Evolutionary conservation across 495 filamentous ascomycete species (phyloP).

Genomic region (Acidiella bohemica): DNA sequence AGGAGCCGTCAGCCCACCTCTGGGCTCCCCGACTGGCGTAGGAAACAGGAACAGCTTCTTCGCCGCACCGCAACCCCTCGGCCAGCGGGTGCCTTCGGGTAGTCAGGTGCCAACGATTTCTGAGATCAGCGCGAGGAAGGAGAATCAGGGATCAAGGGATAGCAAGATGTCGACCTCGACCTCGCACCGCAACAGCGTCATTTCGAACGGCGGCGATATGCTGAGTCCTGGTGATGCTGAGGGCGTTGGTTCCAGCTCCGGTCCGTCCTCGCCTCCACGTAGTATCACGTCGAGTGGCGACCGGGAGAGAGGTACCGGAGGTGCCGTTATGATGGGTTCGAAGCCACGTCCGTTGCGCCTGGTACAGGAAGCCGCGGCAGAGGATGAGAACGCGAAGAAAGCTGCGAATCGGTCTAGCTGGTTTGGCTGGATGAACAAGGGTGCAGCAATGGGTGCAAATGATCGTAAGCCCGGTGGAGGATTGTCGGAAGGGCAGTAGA

Average conservation of each 20-base stretch:
- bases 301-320: slow-evolving; percentile 2
- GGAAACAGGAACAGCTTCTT: slow-evolving; percentile 41
- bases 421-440: slow-evolving; percentile 43
- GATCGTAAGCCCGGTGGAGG: no score
- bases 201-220: neutral
- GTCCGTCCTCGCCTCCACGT: slow-evolving; percentile 16
- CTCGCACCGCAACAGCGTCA: slow-evolving; percentile 2
- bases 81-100: slow-evolving; percentile 15
- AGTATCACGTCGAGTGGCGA: slow-evolving; percentile 8
- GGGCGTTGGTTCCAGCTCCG: neutral
- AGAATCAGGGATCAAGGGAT: slow-evolving; percentile 6
- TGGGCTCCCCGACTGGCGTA: slow-evolving; percentile 36
- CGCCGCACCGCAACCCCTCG: slow-evolving; percentile 29
- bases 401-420: slow-evolving; percentile 49
- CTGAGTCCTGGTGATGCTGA: neutral
- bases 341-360: slow-evolving; percentile 75
- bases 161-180: neutral
- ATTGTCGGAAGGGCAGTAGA: no score
- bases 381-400: slow-evolving; percentile 36
- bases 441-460: no score
- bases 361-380: slow-evolving; percentile 55
- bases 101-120: slow-evolving; percentile 5
- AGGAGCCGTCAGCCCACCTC: slow-evolving; percentile 41
- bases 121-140: neutral
- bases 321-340: slow-evolving; percentile 52